Conservation (phyloP, 768 basidiomycete species). For the Clitopilus passeckerianus region DNA sequence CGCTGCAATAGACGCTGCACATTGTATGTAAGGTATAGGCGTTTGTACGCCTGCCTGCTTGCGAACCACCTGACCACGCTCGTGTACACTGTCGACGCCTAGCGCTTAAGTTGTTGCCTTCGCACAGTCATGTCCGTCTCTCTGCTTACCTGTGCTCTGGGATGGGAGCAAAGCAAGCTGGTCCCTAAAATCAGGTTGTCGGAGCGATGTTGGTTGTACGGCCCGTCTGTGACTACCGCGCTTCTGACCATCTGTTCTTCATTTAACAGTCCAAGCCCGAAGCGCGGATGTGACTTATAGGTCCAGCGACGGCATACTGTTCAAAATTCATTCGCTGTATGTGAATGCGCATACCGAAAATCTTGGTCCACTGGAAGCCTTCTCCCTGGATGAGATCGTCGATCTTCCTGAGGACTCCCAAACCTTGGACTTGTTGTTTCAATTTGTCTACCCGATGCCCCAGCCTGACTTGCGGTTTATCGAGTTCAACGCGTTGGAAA, state of each 20-base stretch:
- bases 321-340: constrained; percentile 12
- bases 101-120: no score
- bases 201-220: no score
- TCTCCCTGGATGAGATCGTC: constrained; percentile 4
- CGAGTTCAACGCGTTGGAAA: constrained; percentile 4
- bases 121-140: no score
- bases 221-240: background rate
- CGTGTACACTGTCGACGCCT: no score
- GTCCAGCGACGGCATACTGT: constrained; percentile 8
- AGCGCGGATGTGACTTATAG: constrained; percentile 10
- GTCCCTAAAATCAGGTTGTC: no score
- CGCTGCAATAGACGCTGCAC: no score
- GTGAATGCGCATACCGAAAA: constrained; percentile 8
- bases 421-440: constrained; percentile 13
- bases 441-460: constrained; percentile 11
- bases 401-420: constrained; percentile 9
- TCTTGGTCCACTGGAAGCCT: constrained; percentile 6
- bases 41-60: no score
- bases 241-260: background rate
- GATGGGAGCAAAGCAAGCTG: no score
- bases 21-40: no score
- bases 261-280: constrained; percentile 6
- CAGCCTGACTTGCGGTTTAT: constrained; percentile 7
- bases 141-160: no score
- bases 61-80: no score